These are phyloP conservation scores for Megacollybia marginata DNA, from an alignment of 768 basidiomycete species.

Conservation along the genomic window DNA sequence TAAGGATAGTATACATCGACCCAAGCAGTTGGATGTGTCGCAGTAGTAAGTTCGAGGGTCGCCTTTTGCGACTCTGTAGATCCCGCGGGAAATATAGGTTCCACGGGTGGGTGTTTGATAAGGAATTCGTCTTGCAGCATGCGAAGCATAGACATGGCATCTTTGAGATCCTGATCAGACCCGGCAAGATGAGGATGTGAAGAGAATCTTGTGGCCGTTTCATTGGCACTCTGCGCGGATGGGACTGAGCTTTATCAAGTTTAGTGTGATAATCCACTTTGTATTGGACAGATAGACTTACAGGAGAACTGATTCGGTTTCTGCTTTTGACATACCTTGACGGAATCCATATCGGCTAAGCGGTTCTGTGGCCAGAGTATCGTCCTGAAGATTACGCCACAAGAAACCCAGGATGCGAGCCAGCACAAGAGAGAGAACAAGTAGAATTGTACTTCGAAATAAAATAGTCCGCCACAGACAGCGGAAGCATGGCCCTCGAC, in stretches of 20 bases:
- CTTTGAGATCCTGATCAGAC: slow-evolving; percentile 47
- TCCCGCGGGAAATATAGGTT: slow-evolving; percentile 70
- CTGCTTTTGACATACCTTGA: too few relatives aligned
- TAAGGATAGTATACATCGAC: slow-evolving; percentile 86
- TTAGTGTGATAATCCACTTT: background rate
- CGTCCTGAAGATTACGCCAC: too few relatives aligned
- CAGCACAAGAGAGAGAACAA: too few relatives aligned
- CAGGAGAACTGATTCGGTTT: slow-evolving; percentile 16
- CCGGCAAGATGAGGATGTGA: slow-evolving; percentile 72
- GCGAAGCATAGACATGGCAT: slow-evolving; percentile 60
- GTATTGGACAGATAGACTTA: slow-evolving; percentile 11
- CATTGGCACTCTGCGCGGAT: slow-evolving; percentile 46
- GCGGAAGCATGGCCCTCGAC: too few relatives aligned
- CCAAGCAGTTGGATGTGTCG: slow-evolving; percentile 53
- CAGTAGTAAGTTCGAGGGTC: slow-evolving; percentile 46
- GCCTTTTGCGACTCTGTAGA: slow-evolving; percentile 57
- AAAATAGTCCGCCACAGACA: too few relatives aligned
- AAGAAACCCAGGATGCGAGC: too few relatives aligned
- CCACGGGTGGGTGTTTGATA: slow-evolving; percentile 30
- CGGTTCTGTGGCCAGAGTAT: too few relatives aligned
- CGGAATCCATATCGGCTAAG: too few relatives aligned
- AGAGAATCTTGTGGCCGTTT: slow-evolving; percentile 50
- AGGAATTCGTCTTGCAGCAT: slow-evolving; percentile 63
- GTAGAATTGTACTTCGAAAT: too few relatives aligned
- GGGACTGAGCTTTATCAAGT: slow-evolving; percentile 41